Conservation (phyloP, 2,329 filamentous ascomycete genomes). For the Graphium sp. region DNA sequence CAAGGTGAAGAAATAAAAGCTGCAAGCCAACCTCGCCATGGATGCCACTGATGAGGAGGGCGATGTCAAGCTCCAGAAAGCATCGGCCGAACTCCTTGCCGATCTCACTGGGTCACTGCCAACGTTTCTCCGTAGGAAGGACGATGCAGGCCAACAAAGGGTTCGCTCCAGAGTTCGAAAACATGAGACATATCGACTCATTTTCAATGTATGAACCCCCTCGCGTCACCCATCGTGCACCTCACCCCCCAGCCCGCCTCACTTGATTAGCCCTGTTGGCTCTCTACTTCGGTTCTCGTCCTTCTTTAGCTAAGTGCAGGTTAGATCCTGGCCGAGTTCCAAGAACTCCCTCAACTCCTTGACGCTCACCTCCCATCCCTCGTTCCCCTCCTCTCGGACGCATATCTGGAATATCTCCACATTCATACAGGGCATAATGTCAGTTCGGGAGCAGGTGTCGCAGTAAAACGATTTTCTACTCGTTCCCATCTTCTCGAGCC, state of each 20-base stretch:
- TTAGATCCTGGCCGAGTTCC: constrained; percentile 71
- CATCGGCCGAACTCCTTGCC: constrained; percentile 35
- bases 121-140: constrained; percentile 33
- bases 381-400: constrained; percentile 56
- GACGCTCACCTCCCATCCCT: constrained; percentile 67
- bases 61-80: constrained; percentile 45
- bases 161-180: constrained; percentile 31
- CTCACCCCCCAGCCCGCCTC: neutral
- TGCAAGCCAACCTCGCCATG: constrained; percentile 22
- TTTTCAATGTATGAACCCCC: constrained; percentile 21
- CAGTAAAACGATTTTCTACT: too few species aligned
- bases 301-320: neutral
- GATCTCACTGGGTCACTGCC: constrained; percentile 37
- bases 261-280: constrained; percentile 3
- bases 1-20: too few species aligned
- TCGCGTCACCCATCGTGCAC: neutral
- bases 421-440: constrained; percentile 22
- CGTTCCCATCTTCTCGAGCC: constrained; percentile 31
- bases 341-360: constrained; percentile 86
- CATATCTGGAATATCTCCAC: constrained; percentile 53
- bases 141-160: constrained; percentile 21
- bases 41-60: constrained; percentile 42
- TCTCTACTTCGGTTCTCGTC: constrained; percentile 10
- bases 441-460: constrained; percentile 11
- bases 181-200: constrained; percentile 29